Conservation (phyloP, 1,284 basidiomycete genomes). For the Ceratobasidium sp. region DNA sequence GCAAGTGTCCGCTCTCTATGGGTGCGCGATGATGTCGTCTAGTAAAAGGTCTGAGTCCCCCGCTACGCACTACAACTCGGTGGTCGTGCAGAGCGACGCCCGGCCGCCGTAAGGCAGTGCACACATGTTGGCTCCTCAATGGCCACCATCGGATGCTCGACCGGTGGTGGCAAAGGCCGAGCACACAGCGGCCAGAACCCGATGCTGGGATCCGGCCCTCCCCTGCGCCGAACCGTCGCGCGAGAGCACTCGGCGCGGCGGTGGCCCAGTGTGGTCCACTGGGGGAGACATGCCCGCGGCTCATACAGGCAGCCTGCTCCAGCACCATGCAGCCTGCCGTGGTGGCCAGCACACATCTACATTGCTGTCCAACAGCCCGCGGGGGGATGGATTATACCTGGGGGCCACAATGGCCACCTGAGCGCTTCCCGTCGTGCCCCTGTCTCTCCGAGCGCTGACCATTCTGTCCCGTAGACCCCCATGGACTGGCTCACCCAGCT, state of each 20-base stretch:
- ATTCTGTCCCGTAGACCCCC: background rate
- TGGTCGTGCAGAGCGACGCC: constrained; percentile 15
- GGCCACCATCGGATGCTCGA: constrained; percentile 1
- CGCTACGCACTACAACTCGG: constrained; percentile 27
- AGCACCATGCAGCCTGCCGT: constrained; percentile 3
- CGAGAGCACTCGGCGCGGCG: constrained; percentile 12
- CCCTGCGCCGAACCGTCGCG: constrained; percentile 18
- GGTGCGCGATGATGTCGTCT: constrained; percentile 23
- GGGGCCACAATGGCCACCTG: constrained; percentile 31
- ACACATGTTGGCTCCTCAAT: constrained; percentile 8
- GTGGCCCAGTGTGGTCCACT: constrained; percentile 33
- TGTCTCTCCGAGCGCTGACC: background rate
- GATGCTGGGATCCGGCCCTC: constrained; percentile 22
- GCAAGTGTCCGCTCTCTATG: constrained; percentile 12
- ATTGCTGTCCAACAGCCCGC: background rate
- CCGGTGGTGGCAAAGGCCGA: constrained; percentile 29
- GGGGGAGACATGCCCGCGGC: constrained; percentile 12
- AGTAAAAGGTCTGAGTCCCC: constrained; percentile 36
- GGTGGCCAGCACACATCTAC: constrained; percentile 14
- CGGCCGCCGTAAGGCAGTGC: constrained; percentile 32
- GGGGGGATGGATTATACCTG: constrained; percentile 16
- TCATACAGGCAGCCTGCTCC: constrained; percentile 20
- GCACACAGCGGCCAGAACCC: constrained; percentile 14
- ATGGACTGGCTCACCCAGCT: constrained; percentile 34
- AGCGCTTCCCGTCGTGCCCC: constrained; percentile 7